phyloP scores from a whole-genome alignment of 306 rosid genomes.

The Lotus japonicus region DNA sequence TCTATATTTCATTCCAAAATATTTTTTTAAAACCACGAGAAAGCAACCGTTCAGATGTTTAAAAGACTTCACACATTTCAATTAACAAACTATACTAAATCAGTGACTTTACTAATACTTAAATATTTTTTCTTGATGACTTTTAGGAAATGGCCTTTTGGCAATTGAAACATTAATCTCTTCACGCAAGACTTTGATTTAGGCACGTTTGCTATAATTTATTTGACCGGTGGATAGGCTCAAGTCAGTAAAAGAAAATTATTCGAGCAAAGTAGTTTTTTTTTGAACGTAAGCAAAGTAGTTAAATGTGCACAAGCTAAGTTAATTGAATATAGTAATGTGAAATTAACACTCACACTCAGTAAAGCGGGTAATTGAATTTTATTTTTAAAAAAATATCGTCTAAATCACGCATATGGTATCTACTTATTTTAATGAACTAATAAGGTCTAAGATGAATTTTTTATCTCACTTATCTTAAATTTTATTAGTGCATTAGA shows the following conservation, averaged over 20 bases:
- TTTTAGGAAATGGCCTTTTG: background rate
- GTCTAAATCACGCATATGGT: no score
- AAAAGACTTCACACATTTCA: background rate
- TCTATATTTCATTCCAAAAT: background rate
- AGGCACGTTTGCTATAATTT: slow-evolving; percentile 8
- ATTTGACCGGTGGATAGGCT: slow-evolving; percentile 1
- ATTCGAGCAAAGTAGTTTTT: background rate
- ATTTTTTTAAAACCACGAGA: background rate
- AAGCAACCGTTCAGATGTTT: background rate
- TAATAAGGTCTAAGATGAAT: no score
- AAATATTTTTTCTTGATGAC: background rate
- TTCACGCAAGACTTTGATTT: slow-evolving; percentile 12
- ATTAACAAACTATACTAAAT: background rate
- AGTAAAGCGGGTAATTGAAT: no score
- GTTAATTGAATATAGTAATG: no score
- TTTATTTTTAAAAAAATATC: no score
- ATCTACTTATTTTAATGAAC: no score
- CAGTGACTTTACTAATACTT: background rate
- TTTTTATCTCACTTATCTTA: no score
- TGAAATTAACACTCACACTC: no score
- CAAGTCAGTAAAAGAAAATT: no score
- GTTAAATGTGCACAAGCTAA: background rate
- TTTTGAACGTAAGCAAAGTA: background rate
- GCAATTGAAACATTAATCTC: background rate
- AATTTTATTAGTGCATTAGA: no score